Percentiles rank a stretch among this genome's conserved stretches.
Conservation (phyloP, 2,329 filamentous ascomycete genomes). For the Clonostachys rosea region DNA sequence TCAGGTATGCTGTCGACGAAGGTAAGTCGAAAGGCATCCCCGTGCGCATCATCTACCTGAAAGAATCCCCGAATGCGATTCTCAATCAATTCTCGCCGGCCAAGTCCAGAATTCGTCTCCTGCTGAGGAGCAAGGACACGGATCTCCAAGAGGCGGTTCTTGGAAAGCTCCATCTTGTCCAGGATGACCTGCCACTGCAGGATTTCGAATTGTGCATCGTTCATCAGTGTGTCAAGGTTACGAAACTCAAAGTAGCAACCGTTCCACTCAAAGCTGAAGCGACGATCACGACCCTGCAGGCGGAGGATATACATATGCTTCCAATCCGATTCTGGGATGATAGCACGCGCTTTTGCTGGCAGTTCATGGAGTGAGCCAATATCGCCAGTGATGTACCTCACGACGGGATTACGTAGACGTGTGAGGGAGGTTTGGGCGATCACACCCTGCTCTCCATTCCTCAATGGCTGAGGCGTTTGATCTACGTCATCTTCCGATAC, state of each 20-base stretch:
- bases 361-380: not conserved
- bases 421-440: not conserved
- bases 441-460: not conserved
- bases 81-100: no score
- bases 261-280: constrained; percentile 36
- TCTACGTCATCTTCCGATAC: no score
- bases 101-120: no score
- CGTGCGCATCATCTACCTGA: no score
- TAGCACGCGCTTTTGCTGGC: not conserved
- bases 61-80: no score
- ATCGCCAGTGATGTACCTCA: not conserved
- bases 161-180: constrained; percentile 10
- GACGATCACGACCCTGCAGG: constrained; percentile 30
- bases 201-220: constrained; percentile 15
- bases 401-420: not conserved
- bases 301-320: constrained; percentile 25
- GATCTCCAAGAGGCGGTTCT: no score
- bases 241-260: constrained; percentile 29
- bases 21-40: no score
- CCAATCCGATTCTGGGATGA: constrained; percentile 8
- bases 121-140: no score
- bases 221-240: constrained; percentile 14
- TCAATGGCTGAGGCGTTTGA: not conserved
- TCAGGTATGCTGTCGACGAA: no score
- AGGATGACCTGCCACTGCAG: constrained; percentile 38